Base-by-base conservation (phyloP, 805 yeast genomes). In the Scheffersomyces lignosus region DNA sequence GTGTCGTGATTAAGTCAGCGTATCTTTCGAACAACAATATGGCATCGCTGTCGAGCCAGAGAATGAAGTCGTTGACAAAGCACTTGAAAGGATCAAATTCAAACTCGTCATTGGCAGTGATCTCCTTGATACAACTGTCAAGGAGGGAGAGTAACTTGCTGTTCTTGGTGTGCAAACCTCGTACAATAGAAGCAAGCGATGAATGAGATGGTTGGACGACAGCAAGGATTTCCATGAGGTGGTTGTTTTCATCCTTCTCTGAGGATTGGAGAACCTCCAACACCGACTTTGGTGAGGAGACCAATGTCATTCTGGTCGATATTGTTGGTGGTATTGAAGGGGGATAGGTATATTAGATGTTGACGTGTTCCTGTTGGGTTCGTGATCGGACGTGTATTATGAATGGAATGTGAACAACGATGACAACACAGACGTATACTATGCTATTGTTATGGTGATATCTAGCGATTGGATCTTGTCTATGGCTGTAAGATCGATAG, bases 91-190 rank as follows among this genome's bases (percentile, higher is more conserved):
- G 38, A 34, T 60, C 63, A 28, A 45, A 53, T 14, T 56, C 62
- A 28, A 52, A 46, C 5, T 27, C 34, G 15, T 40, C 52, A 12
- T 41, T 38, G 1, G 38, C 29, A 15, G 47, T 41, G 20, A 49
- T 25, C 13, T 50, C 58, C 5, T 32, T 36, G 15, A 47, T 20
- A 24, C 47, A 40, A 15, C 8, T 37, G 25, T 46, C 41, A n/a
- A 61, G 33, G 2, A 53, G 17, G 8, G 49, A 27, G 10, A 63
- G 37, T 28, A 65, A 52, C 38, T 54, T 56, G 18, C 54, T 37
- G 48, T 67, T 68, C 38, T 60, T 62, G 25, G 75, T 69, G 49
- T 62, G 61, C 27, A 68, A 49, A 1, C 73, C 75, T 31, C 75
- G 49, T 4, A 62, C 55, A 14, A 68, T 44, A 10, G 71, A 49